phyloP scores from a whole-genome alignment of 1,139 yeast genomes.

The Waltiozyma sp. region DNA sequence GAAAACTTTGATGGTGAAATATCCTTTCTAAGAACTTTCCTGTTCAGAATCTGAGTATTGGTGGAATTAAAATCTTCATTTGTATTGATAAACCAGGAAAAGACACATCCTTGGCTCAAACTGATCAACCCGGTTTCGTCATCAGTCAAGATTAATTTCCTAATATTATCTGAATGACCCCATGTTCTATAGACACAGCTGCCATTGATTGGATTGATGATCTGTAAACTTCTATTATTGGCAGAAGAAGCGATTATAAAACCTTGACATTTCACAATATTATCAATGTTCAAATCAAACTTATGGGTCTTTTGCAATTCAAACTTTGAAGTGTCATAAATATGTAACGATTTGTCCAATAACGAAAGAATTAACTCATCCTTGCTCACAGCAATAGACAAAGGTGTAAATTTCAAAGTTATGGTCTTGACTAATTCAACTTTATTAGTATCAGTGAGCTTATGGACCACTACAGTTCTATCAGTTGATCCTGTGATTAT shows the following conservation, averaged over 20 bases:
- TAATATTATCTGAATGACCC: constrained; percentile 56
- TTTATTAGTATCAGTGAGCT: constrained; percentile 18
- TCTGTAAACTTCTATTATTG: constrained; percentile 49
- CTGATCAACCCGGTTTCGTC: constrained; percentile 25
- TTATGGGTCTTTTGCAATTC: constrained; percentile 17
- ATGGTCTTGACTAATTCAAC: constrained; percentile 33
- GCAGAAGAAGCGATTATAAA: constrained; percentile 26
- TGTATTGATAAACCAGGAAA: constrained; percentile 28
- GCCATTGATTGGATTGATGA: constrained; percentile 36
- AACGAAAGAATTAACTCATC: constrained; percentile 39
- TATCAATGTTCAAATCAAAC: constrained; percentile 22
- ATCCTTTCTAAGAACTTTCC: constrained; percentile 12
- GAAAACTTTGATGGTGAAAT: background rate
- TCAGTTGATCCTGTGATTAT: constrained; percentile 49
- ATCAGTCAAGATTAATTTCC: constrained; percentile 26
- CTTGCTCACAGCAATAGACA: constrained; percentile 20
- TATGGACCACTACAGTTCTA: constrained; percentile 44
- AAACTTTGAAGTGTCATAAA: constrained; percentile 28
- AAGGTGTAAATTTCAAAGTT: constrained; percentile 40
- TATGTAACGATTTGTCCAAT: constrained; percentile 36
- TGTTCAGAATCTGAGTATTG: constrained; percentile 16
- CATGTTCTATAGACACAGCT: constrained; percentile 38
- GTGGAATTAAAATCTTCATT: constrained; percentile 5
- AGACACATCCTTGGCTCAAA: constrained; percentile 43
- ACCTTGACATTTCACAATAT: constrained; percentile 18